Base-by-base conservation (phyloP, 495 filamentous ascomycete species). In the Penicillium herquei region DNA sequence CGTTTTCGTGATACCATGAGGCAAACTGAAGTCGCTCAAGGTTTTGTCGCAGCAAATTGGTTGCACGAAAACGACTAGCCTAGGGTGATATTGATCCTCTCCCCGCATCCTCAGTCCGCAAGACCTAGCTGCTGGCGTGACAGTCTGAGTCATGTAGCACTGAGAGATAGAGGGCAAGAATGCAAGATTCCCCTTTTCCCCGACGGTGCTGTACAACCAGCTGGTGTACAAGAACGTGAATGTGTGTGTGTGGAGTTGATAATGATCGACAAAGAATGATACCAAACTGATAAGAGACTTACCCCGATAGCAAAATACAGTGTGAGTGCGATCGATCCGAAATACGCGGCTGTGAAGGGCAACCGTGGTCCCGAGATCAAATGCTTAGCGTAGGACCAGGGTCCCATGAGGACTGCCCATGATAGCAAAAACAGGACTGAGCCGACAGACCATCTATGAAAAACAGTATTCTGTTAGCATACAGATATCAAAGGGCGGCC, bases 291-390 rank as follows among this genome's bases (percentile, higher is more conserved):
- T 3, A 50, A 55, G 45, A 14, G 17, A 90, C 91, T 82, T 84
- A 97, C 94, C 52, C 88, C 88, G 58, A 96, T 78, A 14, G 92
- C 86, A 73, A 96, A 97, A 71, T 91, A 96, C 34, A 98, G 76
- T 5, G 94, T 97, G 65, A 97, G 69, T 2, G 75, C 86, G 59
- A 98, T 96, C 39, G 90, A 95, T 39, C 93, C 94, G 77, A 98
- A 97, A 79, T 98, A 98, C 30, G 91, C 90, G 47, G 91, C 91
- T 16, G 94, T 97, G 69, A 98, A 98, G 10, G 95, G 94, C 49
- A 98, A 73, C 57, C 94, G 84, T 55, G 90, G 78, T 51, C 84
- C 84, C 48, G 95, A 98, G 62, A 91, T 72, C 65, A 98, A 81
- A 72, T 98, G 94, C 63, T 83, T 85, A 46, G 84, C 74, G 73